Conservation (phyloP, 2,329 filamentous ascomycete species). For the Cladophialophora bantiana region DNA sequence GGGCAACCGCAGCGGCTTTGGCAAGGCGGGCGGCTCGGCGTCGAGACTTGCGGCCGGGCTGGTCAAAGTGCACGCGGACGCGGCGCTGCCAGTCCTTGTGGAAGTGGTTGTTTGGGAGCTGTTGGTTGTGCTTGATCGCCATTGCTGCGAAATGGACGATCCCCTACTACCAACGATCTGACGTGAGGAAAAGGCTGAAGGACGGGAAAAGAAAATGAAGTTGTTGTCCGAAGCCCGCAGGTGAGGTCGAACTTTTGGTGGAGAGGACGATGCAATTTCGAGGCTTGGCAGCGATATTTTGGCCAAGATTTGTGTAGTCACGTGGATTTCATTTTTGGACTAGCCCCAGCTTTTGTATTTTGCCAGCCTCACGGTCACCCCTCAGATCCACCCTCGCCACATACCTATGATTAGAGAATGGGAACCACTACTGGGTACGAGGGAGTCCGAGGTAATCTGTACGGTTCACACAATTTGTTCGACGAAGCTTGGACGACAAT, state of each 20-base stretch:
- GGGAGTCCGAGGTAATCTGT: neutral
- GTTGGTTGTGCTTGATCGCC: constrained; percentile 96
- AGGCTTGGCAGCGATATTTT: constrained; percentile 19
- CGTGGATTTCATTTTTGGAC: constrained; percentile 8
- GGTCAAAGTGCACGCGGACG: constrained; percentile 99
- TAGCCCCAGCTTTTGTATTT: neutral
- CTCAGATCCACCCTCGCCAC: neutral
- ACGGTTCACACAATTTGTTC: neutral
- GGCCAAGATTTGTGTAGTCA: constrained; percentile 29
- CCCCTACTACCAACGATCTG: constrained; percentile 11
- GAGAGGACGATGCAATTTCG: constrained; percentile 22
- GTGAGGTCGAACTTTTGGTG: constrained; percentile 17
- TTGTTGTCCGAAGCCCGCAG: constrained; percentile 3
- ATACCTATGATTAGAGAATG: neutral
- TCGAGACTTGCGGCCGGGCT: constrained; percentile 96
- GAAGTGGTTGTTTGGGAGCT: constrained; percentile 66
- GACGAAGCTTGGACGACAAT: neutral
- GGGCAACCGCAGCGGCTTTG: constrained; percentile 94
- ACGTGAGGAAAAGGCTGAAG: constrained; percentile 25
- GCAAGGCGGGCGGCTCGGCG: constrained; percentile 88
- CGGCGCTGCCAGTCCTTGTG: constrained; percentile 99
- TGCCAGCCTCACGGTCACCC: constrained; percentile 5
- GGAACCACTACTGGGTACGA: neutral
- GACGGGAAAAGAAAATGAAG: constrained; percentile 31
- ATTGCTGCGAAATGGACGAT: constrained; percentile 25